phyloP scores from a whole-genome alignment of 345 rosid genomes.

The Raphanus sativus region DNA sequence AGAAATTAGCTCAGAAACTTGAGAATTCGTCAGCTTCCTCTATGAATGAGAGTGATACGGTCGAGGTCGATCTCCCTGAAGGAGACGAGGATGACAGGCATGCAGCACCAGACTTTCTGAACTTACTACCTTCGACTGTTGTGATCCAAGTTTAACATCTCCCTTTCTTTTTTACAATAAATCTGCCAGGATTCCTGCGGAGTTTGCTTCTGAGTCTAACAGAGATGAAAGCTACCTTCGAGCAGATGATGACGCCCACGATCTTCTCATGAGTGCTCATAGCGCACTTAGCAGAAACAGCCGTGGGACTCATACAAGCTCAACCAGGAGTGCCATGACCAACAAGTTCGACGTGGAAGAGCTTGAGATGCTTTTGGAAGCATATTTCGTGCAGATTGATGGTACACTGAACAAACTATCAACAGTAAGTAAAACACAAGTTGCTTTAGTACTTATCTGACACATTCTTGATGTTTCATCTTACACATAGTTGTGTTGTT shows the following conservation, averaged over 20 bases:
- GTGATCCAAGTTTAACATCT: conserved; percentile 13
- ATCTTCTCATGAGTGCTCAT: conserved; percentile 50
- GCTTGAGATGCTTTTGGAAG: conserved; percentile 97
- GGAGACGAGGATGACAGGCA: conserved; percentile 65
- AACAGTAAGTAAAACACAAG: conserved; percentile 53
- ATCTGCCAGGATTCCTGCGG: conserved; percentile 50
- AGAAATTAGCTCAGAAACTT: conserved; percentile 61
- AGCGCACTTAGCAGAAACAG: conserved; percentile 52
- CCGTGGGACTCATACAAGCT: conserved; percentile 63
- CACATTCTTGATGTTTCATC: too few relatives aligned
- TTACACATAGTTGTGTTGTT: background rate
- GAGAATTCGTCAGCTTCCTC: conserved; percentile 67
- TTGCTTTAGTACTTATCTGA: background rate
- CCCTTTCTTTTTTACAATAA: conserved; percentile 11
- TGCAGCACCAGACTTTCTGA: background rate
- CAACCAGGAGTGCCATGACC: conserved; percentile 62
- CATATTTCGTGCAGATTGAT: conserved; percentile 92
- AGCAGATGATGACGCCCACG: conserved; percentile 43
- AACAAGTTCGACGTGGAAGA: conserved; percentile 82
- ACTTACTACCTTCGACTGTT: background rate
- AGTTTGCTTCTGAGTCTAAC: conserved; percentile 44
- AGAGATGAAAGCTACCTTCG: conserved; percentile 48
- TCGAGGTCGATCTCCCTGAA: conserved; percentile 51
- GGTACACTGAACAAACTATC: conserved; percentile 88
- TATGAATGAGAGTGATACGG: conserved; percentile 52